phyloP scores from a whole-genome alignment of 1,284 basidiomycete species.

The Rhodotorula mucilaginosa region DNA sequence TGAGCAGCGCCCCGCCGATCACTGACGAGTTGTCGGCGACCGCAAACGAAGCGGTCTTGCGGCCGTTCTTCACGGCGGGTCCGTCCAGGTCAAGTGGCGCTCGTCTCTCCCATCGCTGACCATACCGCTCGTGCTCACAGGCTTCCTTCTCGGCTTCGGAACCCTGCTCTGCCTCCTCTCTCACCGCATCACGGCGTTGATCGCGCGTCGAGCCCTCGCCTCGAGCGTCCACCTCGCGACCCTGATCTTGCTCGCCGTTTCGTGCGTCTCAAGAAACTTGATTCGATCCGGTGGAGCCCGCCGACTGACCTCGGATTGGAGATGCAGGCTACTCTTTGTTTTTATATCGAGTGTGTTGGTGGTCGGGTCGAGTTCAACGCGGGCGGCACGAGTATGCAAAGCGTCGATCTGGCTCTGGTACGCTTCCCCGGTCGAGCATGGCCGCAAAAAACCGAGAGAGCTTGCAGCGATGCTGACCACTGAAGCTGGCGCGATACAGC shows the following conservation, averaged over 20 bases:
- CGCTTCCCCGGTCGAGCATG: neutral
- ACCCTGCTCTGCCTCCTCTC: neutral
- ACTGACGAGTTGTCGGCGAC: no score
- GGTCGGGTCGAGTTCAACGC: neutral
- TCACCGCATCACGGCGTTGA: neutral
- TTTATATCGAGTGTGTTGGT: neutral
- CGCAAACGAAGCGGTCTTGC: no score
- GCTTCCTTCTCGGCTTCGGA: neutral
- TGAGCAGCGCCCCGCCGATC: no score
- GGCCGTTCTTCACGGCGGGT: no score
- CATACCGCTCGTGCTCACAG: neutral
- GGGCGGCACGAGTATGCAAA: neutral
- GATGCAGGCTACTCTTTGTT: neutral
- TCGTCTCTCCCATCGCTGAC: no score
- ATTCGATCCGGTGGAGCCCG: neutral
- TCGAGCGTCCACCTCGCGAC: neutral
- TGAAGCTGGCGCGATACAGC: neutral
- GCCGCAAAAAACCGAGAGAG: no score
- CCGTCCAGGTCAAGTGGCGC: no score
- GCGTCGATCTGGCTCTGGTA: constrained; percentile 1
- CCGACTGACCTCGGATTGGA: neutral
- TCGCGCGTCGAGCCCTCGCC: neutral
- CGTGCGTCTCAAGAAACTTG: neutral
- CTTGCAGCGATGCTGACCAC: neutral
- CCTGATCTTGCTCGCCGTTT: neutral